A percentile compares a stretch with the other conserved stretches of the same genome.
Conservation (phyloP, 1,284 basidiomycete species). For the Phlebopus sp. region DNA sequence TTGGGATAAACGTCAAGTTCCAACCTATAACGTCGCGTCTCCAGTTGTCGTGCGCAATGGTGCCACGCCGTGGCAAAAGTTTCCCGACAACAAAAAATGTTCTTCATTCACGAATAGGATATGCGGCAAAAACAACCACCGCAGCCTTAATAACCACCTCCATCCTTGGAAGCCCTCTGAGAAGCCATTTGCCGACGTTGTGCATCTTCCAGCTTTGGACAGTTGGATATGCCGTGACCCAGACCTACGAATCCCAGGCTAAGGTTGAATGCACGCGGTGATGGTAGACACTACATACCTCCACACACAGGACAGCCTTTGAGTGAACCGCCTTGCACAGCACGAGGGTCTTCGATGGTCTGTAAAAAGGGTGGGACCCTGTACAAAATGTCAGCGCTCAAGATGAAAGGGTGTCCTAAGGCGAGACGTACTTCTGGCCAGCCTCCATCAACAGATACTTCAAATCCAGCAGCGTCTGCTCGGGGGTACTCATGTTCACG, state of each 20-base stretch:
- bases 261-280: conserved; percentile 6
- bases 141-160: conserved; percentile 42
- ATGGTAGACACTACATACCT: conserved; percentile 46
- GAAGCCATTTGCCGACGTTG: conserved; percentile 86
- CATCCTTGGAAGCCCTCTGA: conserved; percentile 67
- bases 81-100: too few relatives aligned
- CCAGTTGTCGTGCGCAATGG: too few relatives aligned
- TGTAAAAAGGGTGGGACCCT: conserved; percentile 96
- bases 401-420: conserved; percentile 1
- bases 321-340: conserved; percentile 69
- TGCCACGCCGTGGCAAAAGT: too few relatives aligned
- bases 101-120: too few relatives aligned
- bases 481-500: conserved; percentile 95
- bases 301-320: conserved; percentile 96
- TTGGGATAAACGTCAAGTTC: too few relatives aligned
- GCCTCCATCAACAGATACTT: conserved; percentile 98
- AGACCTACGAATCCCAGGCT: conserved; percentile 52
- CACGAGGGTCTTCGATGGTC: conserved; percentile 90
- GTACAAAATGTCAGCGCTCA: conserved; percentile 9
- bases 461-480: conserved; percentile 94
- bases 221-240: conserved; percentile 90
- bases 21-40: too few relatives aligned
- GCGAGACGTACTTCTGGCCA: conserved; percentile 79
- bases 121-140: neutral
- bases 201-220: conserved; percentile 94